Evolutionary conservation across 1,284 basidiomycete genomes (phyloP).

Genomic region (Calocybe gambosa): DNA sequence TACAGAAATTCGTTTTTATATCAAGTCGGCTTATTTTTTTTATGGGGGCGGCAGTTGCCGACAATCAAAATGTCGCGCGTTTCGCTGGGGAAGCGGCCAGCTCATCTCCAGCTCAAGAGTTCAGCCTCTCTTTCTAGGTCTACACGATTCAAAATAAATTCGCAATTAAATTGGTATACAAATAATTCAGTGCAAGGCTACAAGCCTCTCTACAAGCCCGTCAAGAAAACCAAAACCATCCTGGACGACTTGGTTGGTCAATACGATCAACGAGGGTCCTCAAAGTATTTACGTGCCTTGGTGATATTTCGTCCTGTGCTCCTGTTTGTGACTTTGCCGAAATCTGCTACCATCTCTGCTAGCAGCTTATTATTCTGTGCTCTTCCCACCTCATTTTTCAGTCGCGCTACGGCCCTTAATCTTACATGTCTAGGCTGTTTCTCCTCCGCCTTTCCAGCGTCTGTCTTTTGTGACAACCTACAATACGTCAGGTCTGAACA

Average conservation of each 20-base stretch:
- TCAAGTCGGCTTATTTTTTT: neutral
- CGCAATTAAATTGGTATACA: neutral
- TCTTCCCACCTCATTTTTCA: conserved; percentile 45
- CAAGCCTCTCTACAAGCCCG: conserved; percentile 47
- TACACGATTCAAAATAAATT: too few relatives aligned
- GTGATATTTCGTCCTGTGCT: conserved; percentile 62
- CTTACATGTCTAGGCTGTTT: conserved; percentile 45
- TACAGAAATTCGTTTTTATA: conserved; percentile 12
- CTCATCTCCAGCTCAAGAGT: conserved; percentile 8
- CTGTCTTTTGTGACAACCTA: conserved; percentile 33
- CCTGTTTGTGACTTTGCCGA: conserved; percentile 58
- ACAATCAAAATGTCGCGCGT: neutral
- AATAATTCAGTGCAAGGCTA: conserved; percentile 23
- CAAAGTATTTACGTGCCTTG: conserved; percentile 38
- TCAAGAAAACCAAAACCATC: conserved; percentile 68
- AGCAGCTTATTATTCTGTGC: conserved; percentile 49
- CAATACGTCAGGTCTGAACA: conserved; percentile 17
- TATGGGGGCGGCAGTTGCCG: conserved; percentile 17
- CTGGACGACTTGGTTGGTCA: conserved; percentile 20
- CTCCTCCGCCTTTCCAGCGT: conserved; percentile 22
- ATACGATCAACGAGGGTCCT: neutral
- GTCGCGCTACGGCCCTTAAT: conserved; percentile 48
- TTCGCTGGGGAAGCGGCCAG: neutral
- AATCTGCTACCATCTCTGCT: conserved; percentile 59
- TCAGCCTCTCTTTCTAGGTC: too few relatives aligned